A percentile compares a stretch with the other conserved stretches of the same genome.
Conservation (phyloP, 495 filamentous ascomycete species). For the Zalerion maritima region DNA sequence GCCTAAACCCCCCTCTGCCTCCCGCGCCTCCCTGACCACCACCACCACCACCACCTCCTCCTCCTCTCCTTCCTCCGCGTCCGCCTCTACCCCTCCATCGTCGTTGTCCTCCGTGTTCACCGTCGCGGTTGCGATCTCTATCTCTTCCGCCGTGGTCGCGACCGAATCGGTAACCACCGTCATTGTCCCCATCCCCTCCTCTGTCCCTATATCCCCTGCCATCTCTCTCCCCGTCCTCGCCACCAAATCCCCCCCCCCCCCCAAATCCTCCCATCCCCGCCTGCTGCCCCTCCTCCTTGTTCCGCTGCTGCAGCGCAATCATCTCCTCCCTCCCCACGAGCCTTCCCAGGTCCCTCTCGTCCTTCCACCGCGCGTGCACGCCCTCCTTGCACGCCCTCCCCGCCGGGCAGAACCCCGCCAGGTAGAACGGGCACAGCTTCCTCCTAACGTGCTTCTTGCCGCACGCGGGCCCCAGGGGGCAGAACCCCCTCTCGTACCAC, state of each 20-base stretch:
- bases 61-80: constrained; percentile 20
- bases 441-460: constrained; percentile 72
- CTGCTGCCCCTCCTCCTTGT: constrained; percentile 34
- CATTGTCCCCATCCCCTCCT: too few relatives aligned
- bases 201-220: constrained; percentile 8
- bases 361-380: constrained; percentile 65
- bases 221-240: constrained; percentile 15
- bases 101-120: constrained; percentile 18
- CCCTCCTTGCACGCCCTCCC: constrained; percentile 61
- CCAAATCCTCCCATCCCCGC: constrained; percentile 15
- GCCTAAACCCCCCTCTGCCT: constrained; percentile 7
- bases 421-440: constrained; percentile 67
- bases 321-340: constrained; percentile 41
- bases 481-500: constrained; percentile 92
- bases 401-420: constrained; percentile 90
- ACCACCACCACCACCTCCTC: constrained; percentile 18
- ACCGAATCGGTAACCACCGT: constrained; percentile 11
- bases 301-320: constrained; percentile 32
- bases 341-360: constrained; percentile 51
- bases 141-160: constrained; percentile 14
- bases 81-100: constrained; percentile 18
- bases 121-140: constrained; percentile 12
- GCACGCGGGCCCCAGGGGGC: constrained; percentile 74
- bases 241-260: constrained; percentile 16
- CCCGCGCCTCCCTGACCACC: constrained; percentile 10